Evolutionary conservation across 1,284 basidiomycete genomes (phyloP), one percentile per base, ranked within the genome.

Genomic region (Apiotrichum domesticum): DNA sequence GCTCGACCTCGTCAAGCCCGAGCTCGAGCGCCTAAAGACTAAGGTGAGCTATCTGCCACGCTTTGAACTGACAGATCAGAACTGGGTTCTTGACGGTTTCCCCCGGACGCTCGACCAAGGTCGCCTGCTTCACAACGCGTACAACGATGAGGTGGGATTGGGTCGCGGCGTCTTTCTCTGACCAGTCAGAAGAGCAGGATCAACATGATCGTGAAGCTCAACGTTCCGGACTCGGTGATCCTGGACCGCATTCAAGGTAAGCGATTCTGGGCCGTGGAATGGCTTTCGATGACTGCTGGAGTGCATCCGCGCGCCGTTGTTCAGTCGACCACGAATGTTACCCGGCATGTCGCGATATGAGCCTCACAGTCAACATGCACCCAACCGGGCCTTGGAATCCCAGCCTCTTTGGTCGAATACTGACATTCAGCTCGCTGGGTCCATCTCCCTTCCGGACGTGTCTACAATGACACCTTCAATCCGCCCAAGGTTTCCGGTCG

Each of bases 11-110:
- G 70, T 77, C 51, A 68, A 69, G 51, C 59, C 68, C 15, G 75
- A 77, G 57, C 59, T 77, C 46, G 74, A 77, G 51, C 64, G 72
- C 41, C 61, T 75, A 54, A 61, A 63, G 14, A 74, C 71, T 51
- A 71, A 68, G 68, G 75, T 73, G 55, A 40, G 66, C 29, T 7
- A 21, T 39, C 9, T 41, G 2, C 5, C 14, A 1, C 4, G 1
- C 33, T 45, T 51, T 57, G 42, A 52, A 35, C 15, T 40, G 37
- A 51, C 34, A 14, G 6, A 14, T 0, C 59, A 76, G 75, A 74
- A 71, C 65, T 97, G 94, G 94, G 88, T 98, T 63, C 77, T 98
- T 39, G 95, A 99, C 69, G 95, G 95, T 5, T 98, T 98, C 71
- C 95, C 95, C 35, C 85, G 95, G 42, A 99, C 95, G 2, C 76